A percentile compares a stretch with the other conserved stretches of the same genome.
phyloP scores from a whole-genome alignment of 768 basidiomycete species.

The Lenzites betulinus region DNA sequence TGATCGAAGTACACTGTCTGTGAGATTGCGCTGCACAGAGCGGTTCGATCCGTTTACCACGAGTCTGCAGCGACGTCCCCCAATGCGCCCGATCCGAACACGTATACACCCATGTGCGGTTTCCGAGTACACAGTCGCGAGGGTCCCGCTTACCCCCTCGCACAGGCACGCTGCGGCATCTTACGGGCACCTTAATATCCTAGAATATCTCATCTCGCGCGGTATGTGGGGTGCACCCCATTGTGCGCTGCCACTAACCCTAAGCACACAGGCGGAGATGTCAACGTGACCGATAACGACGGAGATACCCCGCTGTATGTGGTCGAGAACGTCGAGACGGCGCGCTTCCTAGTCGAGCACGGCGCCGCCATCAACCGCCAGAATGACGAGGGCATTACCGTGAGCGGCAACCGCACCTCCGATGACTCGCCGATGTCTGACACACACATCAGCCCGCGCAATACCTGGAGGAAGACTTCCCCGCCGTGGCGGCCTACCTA shows the following conservation, averaged over 20 bases:
- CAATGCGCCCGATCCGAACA: constrained; percentile 67
- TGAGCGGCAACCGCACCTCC: constrained; percentile 42
- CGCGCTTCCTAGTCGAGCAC: constrained; percentile 74
- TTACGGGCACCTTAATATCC: constrained; percentile 75
- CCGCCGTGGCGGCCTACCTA: constrained; percentile 63
- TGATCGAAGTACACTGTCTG: constrained; percentile 56
- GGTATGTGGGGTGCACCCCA: constrained; percentile 41
- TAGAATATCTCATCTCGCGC: constrained; percentile 75
- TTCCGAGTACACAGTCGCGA: neutral
- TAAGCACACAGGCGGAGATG: constrained; percentile 68
- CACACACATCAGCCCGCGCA: constrained; percentile 57
- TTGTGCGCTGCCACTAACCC: too few relatives aligned
- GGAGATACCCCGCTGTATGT: constrained; percentile 93
- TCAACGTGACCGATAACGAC: constrained; percentile 83
- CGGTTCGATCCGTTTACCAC: constrained; percentile 2
- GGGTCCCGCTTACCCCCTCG: neutral
- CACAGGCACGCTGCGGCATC: constrained; percentile 91
- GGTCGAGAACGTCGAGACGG: constrained; percentile 79
- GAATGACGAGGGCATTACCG: constrained; percentile 77
- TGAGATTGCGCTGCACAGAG: constrained; percentile 10
- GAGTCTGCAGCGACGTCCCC: constrained; percentile 53
- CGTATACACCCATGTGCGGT: constrained; percentile 80
- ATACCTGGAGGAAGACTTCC: constrained; percentile 71
- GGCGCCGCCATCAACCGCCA: constrained; percentile 65
- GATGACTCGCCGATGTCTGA: neutral